Percentiles rank a stretch among this genome's conserved stretches.
phyloP scores from a whole-genome alignment of 2,329 filamentous ascomycete species.

The Curvularia sp. region DNA sequence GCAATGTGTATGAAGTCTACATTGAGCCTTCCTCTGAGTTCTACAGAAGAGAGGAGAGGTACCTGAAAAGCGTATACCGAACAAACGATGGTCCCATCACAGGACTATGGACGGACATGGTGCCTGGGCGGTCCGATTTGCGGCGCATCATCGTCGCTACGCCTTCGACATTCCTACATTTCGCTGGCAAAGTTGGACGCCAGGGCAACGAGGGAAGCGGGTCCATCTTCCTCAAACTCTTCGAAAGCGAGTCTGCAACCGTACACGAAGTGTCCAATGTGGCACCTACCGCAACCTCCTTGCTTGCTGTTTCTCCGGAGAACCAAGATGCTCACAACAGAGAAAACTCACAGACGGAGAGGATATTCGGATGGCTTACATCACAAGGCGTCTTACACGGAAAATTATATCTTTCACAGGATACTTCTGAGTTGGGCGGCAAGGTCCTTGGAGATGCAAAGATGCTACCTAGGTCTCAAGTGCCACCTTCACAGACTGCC shows the following conservation, averaged over 20 bases:
- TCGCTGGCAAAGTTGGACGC: slow-evolving; percentile 77
- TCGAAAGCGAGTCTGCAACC: slow-evolving; percentile 83
- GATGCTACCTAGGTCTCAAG: slow-evolving; percentile 74
- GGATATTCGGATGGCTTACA: slow-evolving; percentile 89
- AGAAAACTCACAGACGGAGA: slow-evolving; percentile 67
- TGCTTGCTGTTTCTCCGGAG: slow-evolving; percentile 79
- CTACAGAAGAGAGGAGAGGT: slow-evolving; percentile 93
- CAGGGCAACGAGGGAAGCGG: slow-evolving; percentile 78
- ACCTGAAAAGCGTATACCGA: slow-evolving; percentile 82
- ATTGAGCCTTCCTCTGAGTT: slow-evolving; percentile 95
- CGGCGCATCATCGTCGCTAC: slow-evolving; percentile 83
- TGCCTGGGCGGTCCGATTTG: slow-evolving; percentile 72
- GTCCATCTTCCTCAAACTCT: slow-evolving; percentile 85
- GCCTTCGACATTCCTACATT: slow-evolving; percentile 77
- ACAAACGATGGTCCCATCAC: slow-evolving; percentile 82
- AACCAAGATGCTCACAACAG: slow-evolving; percentile 56
- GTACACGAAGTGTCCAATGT: slow-evolving; percentile 74
- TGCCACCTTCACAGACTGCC: slow-evolving; percentile 71
- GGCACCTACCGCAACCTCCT: slow-evolving; percentile 66
- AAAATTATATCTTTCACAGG: slow-evolving; percentile 69
- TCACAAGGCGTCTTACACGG: slow-evolving; percentile 88
- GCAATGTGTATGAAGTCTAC: slow-evolving; percentile 92
- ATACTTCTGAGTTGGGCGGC: slow-evolving; percentile 70
- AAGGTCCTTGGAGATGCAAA: slow-evolving; percentile 81
- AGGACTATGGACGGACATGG: slow-evolving; percentile 81